Conservation (phyloP, 768 basidiomycete genomes). For the Naganishia randhawae region DNA sequence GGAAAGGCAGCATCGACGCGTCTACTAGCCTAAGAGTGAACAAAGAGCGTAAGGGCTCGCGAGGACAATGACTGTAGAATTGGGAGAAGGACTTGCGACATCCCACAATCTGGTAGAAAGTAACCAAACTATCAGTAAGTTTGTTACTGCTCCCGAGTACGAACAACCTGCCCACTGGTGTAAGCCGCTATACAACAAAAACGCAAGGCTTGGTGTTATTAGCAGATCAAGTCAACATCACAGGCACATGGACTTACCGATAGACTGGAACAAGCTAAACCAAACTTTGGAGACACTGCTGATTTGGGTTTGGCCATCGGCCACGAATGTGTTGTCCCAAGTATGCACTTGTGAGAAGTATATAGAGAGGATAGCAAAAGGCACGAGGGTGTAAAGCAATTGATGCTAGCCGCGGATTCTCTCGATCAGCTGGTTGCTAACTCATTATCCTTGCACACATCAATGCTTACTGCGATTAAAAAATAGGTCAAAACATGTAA, state of each 20-base stretch:
- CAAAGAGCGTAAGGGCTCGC: slow-evolving; percentile 21
- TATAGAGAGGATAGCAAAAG: slow-evolving; percentile 42
- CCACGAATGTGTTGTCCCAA: slow-evolving; percentile 35
- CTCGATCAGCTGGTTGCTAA: not conserved
- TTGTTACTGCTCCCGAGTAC: no score
- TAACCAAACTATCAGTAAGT: not conserved
- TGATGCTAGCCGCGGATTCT: slow-evolving; percentile 35
- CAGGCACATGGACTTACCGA: slow-evolving; percentile 8
- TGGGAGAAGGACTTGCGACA: not conserved
- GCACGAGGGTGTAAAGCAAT: slow-evolving; percentile 37
- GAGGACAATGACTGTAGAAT: not conserved
- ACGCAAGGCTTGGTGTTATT: not conserved
- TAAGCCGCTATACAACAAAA: not conserved
- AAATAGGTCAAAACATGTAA: slow-evolving; percentile 40
- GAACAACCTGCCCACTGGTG: not conserved
- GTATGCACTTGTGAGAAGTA: slow-evolving; percentile 36
- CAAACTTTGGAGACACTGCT: slow-evolving; percentile 38
- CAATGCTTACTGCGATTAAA: slow-evolving; percentile 34
- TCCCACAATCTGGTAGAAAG: not conserved
- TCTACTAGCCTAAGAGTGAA: slow-evolving; percentile 36
- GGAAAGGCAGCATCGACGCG: slow-evolving; percentile 39
- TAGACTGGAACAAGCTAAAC: slow-evolving; percentile 35
- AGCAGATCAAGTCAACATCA: not conserved
- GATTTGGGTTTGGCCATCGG: slow-evolving; percentile 32
- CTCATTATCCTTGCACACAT: not conserved